These are phyloP conservation scores for Crithidia acanthocephali DNA, from an alignment of 208 protist species.

Conservation along the genomic window DNA sequence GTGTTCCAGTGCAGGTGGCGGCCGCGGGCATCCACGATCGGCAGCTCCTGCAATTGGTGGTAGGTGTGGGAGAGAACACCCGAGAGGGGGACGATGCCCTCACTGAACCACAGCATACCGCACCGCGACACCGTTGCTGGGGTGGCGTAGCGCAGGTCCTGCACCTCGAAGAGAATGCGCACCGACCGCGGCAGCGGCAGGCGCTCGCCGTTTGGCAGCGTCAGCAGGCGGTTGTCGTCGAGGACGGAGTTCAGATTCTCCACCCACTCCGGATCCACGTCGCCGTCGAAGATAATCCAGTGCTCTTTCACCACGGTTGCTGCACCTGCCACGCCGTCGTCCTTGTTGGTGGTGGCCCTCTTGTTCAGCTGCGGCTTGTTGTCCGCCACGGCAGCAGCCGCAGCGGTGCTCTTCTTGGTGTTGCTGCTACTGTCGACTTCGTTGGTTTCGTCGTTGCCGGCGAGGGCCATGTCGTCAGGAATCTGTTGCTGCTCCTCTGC, in stretches of 20 bases:
- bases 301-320: conserved; percentile 69
- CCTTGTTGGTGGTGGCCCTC: not conserved
- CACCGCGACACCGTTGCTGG: conserved; percentile 98
- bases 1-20: conserved; percentile 52
- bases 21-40: conserved; percentile 54
- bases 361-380: conserved; percentile 7
- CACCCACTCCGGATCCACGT: conserved; percentile 99
- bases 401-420: not conserved
- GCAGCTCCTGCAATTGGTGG: conserved; percentile 51
- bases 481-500: conserved; percentile 70
- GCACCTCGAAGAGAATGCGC: conserved; percentile 98
- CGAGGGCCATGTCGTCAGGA: conserved; percentile 41
- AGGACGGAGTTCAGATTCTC: conserved; percentile 99
- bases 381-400: not conserved
- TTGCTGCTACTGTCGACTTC: not conserved
- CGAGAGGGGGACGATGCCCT: conserved; percentile 94
- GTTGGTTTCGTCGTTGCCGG: conserved; percentile 16
- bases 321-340: not conserved
- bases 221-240: conserved; percentile 99
- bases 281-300: conserved; percentile 99
- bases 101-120: conserved; percentile 99
- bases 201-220: conserved; percentile 99
- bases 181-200: conserved; percentile 97
- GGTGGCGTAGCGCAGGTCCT: conserved; percentile 97
- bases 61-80: conserved; percentile 64